Conservation (phyloP, 768 basidiomycete genomes). For the Tremella yokohamensis region DNA sequence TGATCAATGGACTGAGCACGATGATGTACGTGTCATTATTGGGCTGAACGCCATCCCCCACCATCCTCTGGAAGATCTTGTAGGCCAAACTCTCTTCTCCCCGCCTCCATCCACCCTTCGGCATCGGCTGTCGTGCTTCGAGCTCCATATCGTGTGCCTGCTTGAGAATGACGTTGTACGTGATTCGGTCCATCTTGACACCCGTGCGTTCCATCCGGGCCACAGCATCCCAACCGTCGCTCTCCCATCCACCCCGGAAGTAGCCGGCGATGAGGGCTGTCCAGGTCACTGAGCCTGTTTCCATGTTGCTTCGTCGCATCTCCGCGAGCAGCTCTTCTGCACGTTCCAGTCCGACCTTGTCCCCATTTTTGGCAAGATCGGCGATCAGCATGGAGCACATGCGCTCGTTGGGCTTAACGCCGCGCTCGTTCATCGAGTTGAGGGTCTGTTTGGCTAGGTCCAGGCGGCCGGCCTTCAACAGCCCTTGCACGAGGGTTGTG, state of each 20-base stretch:
- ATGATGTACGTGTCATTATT: constrained; percentile 73
- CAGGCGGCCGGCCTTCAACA: constrained; percentile 64
- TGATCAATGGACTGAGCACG: constrained; percentile 63
- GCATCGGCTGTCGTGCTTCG: constrained; percentile 7
- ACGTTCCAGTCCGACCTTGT: constrained; percentile 58
- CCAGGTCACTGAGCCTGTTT: constrained; percentile 77
- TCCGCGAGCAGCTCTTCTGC: constrained; percentile 67
- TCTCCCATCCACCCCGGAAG: constrained; percentile 60
- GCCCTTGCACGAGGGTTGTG: constrained; percentile 75
- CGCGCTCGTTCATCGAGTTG: constrained; percentile 70
- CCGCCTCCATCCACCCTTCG: constrained; percentile 1
- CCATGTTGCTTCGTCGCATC: constrained; percentile 60
- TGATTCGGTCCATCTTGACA: constrained; percentile 60
- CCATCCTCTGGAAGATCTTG: constrained; percentile 37
- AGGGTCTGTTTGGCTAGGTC: constrained; percentile 67
- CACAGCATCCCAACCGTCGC: constrained; percentile 37
- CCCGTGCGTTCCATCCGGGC: constrained; percentile 58
- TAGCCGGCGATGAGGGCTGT: constrained; percentile 72
- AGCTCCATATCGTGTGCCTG: constrained; percentile 60
- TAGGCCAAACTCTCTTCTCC: constrained; percentile 8
- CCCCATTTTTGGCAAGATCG: constrained; percentile 62
- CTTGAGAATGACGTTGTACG: constrained; percentile 74
- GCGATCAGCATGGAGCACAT: constrained; percentile 78
- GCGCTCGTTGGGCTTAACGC: constrained; percentile 68
- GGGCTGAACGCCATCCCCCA: constrained; percentile 58